Conservation (phyloP, 208 protist species). For the Angomonas ambiguus region DNA sequence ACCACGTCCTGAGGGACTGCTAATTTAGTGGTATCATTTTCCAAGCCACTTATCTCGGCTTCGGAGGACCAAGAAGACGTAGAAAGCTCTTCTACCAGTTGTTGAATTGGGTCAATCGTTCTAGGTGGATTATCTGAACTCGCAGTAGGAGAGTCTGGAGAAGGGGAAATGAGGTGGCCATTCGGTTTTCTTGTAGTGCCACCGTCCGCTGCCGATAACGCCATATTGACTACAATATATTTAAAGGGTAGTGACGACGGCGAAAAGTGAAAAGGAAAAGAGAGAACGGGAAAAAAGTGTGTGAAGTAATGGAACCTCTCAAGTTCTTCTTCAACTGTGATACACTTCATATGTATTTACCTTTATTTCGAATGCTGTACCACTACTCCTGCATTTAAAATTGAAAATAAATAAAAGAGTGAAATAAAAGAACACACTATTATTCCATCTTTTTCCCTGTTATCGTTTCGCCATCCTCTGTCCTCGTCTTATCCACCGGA, state of each 20-base stretch:
- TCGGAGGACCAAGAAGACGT: conserved; percentile 64
- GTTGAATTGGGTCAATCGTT: conserved; percentile 16
- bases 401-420: neutral
- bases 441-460: conserved; percentile 1
- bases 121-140: neutral
- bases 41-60: no score
- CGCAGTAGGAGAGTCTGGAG: neutral
- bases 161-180: neutral
- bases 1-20: neutral
- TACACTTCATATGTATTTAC: no score
- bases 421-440: neutral
- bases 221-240: no score
- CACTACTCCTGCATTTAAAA: neutral
- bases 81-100: conserved; percentile 50
- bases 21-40: neutral
- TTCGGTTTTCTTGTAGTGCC: neutral
- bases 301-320: no score
- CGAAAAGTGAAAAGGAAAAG: no score
- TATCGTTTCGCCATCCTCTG: conserved; percentile 27
- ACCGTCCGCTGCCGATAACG: neutral
- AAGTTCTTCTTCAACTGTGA: no score
- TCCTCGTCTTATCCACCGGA: conserved; percentile 90
- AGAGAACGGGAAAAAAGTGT: no score
- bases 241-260: no score
- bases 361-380: no score